Evolutionary conservation across 2,329 filamentous ascomycete species (phyloP).

Genomic region (Niveomyces coronatus): DNA sequence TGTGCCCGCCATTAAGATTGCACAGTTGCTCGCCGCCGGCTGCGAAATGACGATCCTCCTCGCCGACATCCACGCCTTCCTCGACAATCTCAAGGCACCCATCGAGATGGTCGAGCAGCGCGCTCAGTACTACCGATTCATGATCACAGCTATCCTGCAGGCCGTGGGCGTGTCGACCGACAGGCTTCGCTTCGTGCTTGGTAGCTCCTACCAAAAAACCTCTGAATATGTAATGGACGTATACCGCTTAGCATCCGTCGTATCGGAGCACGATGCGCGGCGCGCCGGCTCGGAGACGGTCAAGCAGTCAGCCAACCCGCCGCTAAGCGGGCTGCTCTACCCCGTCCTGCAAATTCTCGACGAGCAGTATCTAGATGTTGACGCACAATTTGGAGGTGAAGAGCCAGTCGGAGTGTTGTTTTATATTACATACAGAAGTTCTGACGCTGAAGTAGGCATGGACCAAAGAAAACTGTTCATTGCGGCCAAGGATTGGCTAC

Average conservation of each 20-base stretch:
- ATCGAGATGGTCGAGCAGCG: conserved; percentile 77
- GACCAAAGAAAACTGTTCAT: conserved; percentile 89
- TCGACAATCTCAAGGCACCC: conserved; percentile 77
- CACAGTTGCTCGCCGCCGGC: conserved; percentile 73
- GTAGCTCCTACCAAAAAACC: conserved; percentile 69
- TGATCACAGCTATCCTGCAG: conserved; percentile 64
- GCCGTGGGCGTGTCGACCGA: conserved; percentile 70
- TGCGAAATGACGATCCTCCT: conserved; percentile 75
- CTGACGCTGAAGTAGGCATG: conserved; percentile 24
- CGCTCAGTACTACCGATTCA: conserved; percentile 71
- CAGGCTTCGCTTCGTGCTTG: conserved; percentile 73
- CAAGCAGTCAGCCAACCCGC: conserved; percentile 74
- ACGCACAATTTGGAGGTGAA: conserved; percentile 72
- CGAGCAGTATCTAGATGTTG: conserved; percentile 78
- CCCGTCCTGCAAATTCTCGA: conserved; percentile 70
- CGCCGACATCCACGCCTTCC: conserved; percentile 65
- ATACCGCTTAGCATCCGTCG: conserved; percentile 61
- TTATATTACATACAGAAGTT: conserved; percentile 4
- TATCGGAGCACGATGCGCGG: conserved; percentile 72
- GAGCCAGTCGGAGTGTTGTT: conserved; percentile 1
- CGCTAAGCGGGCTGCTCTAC: conserved; percentile 42
- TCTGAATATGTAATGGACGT: conserved; percentile 79
- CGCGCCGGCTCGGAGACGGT: conserved; percentile 90
- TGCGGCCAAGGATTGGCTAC: conserved; percentile 73
- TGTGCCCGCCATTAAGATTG: conserved; percentile 79